Evolutionary conservation across 2,329 filamentous ascomycete genomes (phyloP).

Genomic region (Fusarium compactum): DNA sequence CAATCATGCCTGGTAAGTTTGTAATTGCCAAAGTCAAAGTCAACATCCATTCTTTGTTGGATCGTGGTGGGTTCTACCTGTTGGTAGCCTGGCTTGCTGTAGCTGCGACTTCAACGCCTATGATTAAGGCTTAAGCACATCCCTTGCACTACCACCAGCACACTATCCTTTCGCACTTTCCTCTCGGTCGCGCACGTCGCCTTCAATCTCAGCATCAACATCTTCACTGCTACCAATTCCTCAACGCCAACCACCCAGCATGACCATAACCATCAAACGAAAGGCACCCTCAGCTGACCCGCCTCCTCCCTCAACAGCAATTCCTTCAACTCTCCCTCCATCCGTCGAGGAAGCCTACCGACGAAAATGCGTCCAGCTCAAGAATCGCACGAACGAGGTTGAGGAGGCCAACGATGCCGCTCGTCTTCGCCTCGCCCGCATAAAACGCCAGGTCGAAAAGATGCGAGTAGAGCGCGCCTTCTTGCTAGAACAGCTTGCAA

Average conservation of each 20-base stretch:
- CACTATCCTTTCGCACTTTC: constrained; percentile 11
- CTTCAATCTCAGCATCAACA: constrained; percentile 4
- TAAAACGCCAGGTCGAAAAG: constrained; percentile 90
- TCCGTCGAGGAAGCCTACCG: constrained; percentile 97
- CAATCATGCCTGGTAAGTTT: constrained; percentile 40
- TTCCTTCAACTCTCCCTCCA: constrained; percentile 77
- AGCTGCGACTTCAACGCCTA: constrained; percentile 26
- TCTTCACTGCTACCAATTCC: constrained; percentile 21
- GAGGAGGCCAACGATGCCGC: constrained; percentile 91
- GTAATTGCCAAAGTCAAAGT: not conserved
- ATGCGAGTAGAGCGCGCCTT: constrained; percentile 87
- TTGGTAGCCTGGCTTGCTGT: constrained; percentile 27
- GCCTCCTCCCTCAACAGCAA: constrained; percentile 53
- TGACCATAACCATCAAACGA: constrained; percentile 53
- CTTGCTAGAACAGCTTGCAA: constrained; percentile 77
- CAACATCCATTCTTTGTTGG: not conserved
- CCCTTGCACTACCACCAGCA: constrained; percentile 30
- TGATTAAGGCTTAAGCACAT: constrained; percentile 30
- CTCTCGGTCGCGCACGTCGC: constrained; percentile 8
- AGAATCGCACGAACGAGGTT: constrained; percentile 90
- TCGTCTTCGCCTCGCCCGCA: constrained; percentile 79
- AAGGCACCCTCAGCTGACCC: constrained; percentile 55
- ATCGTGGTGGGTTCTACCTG: constrained; percentile 32
- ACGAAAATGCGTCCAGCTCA: constrained; percentile 94
- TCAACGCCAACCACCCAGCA: constrained; percentile 31